These are phyloP conservation scores for Phytophthora citrophthora DNA, from an alignment of 352 stramenopile genomes.

Conservation along the genomic window DNA sequence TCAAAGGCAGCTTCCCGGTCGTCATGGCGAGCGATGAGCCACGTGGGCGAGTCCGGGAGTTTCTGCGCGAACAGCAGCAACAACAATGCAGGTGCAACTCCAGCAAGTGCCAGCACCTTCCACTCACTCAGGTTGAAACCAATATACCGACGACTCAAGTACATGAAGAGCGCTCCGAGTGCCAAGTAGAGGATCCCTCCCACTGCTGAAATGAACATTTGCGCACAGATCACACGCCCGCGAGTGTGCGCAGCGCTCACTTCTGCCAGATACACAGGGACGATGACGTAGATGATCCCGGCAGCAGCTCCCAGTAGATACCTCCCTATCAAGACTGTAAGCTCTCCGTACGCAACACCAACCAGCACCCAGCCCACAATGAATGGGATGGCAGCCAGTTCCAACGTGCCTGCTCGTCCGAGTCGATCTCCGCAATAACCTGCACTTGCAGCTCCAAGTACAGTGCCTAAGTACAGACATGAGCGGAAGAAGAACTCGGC, in stretches of 20 bases:
- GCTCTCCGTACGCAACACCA: slow-evolving; percentile 65
- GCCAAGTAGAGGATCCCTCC: slow-evolving; percentile 59
- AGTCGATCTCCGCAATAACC: slow-evolving; percentile 71
- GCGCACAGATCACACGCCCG: slow-evolving; percentile 60
- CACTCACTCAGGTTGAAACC: slow-evolving; percentile 87
- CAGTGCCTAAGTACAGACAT: slow-evolving; percentile 66
- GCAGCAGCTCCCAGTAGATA: slow-evolving; percentile 66
- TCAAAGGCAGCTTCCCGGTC: slow-evolving; percentile 71
- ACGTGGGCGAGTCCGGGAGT: slow-evolving; percentile 80
- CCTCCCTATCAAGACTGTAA: slow-evolving; percentile 67
- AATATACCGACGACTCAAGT: slow-evolving; percentile 68
- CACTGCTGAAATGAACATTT: slow-evolving; percentile 43
- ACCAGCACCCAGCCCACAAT: slow-evolving; percentile 79
- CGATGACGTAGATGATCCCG: slow-evolving; percentile 68
- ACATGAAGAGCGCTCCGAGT: slow-evolving; percentile 65
- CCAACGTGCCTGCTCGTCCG: slow-evolving; percentile 70
- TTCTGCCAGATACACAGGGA: slow-evolving; percentile 77
- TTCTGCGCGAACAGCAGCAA: slow-evolving; percentile 71
- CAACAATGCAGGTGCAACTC: slow-evolving; percentile 53
- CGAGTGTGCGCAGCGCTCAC: slow-evolving; percentile 63
- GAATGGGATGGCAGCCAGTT: slow-evolving; percentile 76
- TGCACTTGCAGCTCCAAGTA: slow-evolving; percentile 62
- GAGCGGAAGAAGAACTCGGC: slow-evolving; percentile 74
- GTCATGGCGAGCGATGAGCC: slow-evolving; percentile 75
- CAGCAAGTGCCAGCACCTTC: slow-evolving; percentile 67